Evolutionary conservation across 768 basidiomycete genomes (phyloP).

Genomic region (Cyathus striatus): DNA sequence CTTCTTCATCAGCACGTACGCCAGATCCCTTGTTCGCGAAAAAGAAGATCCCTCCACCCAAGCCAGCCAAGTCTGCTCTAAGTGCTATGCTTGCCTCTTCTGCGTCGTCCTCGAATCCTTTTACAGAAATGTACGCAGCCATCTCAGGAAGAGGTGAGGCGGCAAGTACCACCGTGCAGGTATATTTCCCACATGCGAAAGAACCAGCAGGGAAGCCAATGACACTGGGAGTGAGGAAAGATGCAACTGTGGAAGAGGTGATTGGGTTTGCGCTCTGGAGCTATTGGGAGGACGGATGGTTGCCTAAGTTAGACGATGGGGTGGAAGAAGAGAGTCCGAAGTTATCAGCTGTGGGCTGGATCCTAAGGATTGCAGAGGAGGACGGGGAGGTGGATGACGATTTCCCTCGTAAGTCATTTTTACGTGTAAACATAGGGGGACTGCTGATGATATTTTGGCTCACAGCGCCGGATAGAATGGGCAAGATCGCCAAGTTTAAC

Average conservation of each 20-base stretch:
- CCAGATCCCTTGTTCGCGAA: constrained; percentile 45
- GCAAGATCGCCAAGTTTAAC: constrained; percentile 83
- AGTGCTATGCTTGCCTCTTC: constrained; percentile 72
- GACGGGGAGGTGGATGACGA: constrained; percentile 99
- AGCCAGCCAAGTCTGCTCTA: constrained; percentile 55
- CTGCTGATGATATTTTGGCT: background rate
- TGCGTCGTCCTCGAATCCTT: constrained; percentile 72
- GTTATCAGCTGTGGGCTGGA: constrained; percentile 84
- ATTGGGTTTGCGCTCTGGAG: constrained; percentile 88
- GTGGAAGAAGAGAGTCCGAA: constrained; percentile 45
- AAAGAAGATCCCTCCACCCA: constrained; percentile 37
- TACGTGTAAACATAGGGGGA: constrained; percentile 1
- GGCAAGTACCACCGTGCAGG: constrained; percentile 57
- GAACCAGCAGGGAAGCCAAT: constrained; percentile 59
- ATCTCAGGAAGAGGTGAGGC: constrained; percentile 74
- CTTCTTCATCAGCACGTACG: constrained; percentile 10
- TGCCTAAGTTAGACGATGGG: constrained; percentile 72
- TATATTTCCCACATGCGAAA: constrained; percentile 82
- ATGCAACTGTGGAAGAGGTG: constrained; percentile 92
- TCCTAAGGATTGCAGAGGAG: constrained; percentile 88
- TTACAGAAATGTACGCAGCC: constrained; percentile 80
- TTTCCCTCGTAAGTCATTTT: constrained; percentile 77
- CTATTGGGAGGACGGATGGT: constrained; percentile 89
- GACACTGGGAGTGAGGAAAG: constrained; percentile 73
- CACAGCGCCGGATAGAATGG: constrained; percentile 86